Conservation (phyloP, 2,329 filamentous ascomycete species). For the Penicillium palitans region DNA sequence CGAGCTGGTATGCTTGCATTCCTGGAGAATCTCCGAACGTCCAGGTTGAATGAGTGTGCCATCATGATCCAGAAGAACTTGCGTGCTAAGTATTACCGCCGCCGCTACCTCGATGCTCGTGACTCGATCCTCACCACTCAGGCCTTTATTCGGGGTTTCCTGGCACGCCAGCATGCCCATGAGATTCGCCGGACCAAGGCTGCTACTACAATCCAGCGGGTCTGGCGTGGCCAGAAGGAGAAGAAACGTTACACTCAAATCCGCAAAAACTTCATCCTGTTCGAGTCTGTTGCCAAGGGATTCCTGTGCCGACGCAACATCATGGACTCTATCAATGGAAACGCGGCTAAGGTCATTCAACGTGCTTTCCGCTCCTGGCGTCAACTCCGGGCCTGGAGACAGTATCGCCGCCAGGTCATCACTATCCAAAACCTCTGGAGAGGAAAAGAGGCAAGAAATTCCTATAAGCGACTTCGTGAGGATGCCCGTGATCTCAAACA, state of each 20-base stretch:
- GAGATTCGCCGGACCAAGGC: slow-evolving; percentile 80
- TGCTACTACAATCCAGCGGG: slow-evolving; percentile 89
- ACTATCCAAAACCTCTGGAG: slow-evolving; percentile 93
- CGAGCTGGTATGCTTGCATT: slow-evolving; percentile 98
- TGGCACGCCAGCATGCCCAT: slow-evolving; percentile 74
- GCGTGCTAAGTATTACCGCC: slow-evolving; percentile 90
- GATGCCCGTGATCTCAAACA: slow-evolving; percentile 98
- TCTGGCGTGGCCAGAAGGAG: slow-evolving; percentile 92
- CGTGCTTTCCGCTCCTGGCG: slow-evolving; percentile 81
- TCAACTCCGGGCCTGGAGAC: slow-evolving; percentile 77
- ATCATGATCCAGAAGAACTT: slow-evolving; percentile 99
- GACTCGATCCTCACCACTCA: slow-evolving; percentile 79
- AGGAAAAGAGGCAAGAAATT: slow-evolving; percentile 74
- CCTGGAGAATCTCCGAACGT: slow-evolving; percentile 89
- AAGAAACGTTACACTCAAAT: slow-evolving; percentile 76
- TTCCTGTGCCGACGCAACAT: slow-evolving; percentile 88
- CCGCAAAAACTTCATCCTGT: slow-evolving; percentile 79
- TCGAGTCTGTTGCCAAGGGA: slow-evolving; percentile 88
- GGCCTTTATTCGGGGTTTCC: slow-evolving; percentile 71
- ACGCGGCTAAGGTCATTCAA: slow-evolving; percentile 88
- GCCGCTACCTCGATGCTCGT: slow-evolving; percentile 83
- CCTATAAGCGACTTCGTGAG: slow-evolving; percentile 88
- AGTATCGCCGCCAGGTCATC: slow-evolving; percentile 84
- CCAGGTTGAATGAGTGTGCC: slow-evolving; percentile 85
- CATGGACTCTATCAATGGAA: slow-evolving; percentile 88